phyloP scores from a whole-genome alignment of 768 basidiomycete species.

The Tylopilus plumbeoviolaceoides region DNA sequence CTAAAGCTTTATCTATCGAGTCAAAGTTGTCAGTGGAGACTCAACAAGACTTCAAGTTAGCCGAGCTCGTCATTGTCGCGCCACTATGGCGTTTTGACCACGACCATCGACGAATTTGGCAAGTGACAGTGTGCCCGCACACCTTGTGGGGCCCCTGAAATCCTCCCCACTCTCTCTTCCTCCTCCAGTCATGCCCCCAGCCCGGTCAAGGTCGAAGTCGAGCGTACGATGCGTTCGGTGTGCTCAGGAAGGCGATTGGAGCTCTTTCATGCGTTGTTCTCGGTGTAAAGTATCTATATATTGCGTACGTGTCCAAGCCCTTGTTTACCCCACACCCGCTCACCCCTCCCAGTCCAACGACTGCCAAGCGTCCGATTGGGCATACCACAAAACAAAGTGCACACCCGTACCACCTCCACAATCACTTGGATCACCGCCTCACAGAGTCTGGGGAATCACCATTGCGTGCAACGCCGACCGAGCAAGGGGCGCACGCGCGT shows the following conservation, averaged over 20 bases:
- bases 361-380: conserved; percentile 26
- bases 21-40: too few relatives aligned
- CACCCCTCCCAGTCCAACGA: conserved; percentile 17
- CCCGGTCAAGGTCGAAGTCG: background rate
- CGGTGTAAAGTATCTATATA: conserved; percentile 23
- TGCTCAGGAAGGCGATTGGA: conserved; percentile 11
- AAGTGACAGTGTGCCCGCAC: background rate
- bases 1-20: too few relatives aligned
- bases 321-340: background rate
- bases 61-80: background rate
- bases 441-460: conserved; percentile 16
- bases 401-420: background rate
- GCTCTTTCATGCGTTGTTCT: conserved; percentile 23
- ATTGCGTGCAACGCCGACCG: conserved; percentile 26
- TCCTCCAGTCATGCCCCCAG: background rate
- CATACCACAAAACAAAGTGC: conserved; percentile 16
- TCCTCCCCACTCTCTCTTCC: background rate
- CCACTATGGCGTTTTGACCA: background rate
- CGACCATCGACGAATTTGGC: background rate
- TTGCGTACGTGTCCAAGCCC: conserved; percentile 16
- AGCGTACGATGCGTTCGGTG: conserved; percentile 13
- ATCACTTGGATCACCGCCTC: background rate
- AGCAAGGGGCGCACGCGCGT: conserved; percentile 18
- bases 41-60: too few relatives aligned
- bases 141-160: background rate